Base-by-base conservation (phyloP, 2,329 filamentous ascomycete species). In the Microcyclosporella mali region DNA sequence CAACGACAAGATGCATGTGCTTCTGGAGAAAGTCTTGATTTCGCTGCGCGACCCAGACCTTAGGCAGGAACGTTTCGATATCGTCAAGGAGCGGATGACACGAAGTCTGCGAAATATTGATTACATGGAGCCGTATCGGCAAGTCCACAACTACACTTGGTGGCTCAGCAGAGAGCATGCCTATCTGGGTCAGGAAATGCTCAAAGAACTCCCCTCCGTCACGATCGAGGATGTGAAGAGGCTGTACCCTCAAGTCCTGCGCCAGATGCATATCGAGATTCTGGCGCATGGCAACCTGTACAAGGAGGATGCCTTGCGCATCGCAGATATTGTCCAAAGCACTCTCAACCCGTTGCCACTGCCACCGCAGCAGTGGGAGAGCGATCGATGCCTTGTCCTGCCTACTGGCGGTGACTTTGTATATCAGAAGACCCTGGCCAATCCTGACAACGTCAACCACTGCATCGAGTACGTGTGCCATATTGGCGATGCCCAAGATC, bases 1-100 rank as follows among this genome's bases (percentile, higher is more conserved):
- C 69, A 98, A 95, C 56, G 92, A 98, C 66, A 98, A 98, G 70
- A 80, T 98, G 58, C 74, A 85, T 0, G 88, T 95, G 0, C 75
- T 98, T 17, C 68, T 98, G 35, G 88, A 97, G 61, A 92, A 95
- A 62, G 86, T 97, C 3, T 71, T 95, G 18, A 69, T 81, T 10
- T 88, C 84, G 8, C 85, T 95, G 75, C 81, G 86, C 38, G 85
- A 95, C 56, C 72, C 97, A 4, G 79, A 88, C 29, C 77, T 97
- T 53, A 84, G 82, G 49, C 77, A 86, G n/a, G 88, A 94, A 43
- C 81, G 92, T 2, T 98, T 97, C 60, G 79, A 84, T 37, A 88
- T 97, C 54, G 79, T 95, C 65, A 94, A 94, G 63, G 92, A 98
- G 64, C 81, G 87, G 10, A 67, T 92, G 36, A 72, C 76, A 8